Percentiles rank a stretch among this genome's conserved stretches.
These are phyloP conservation scores for Suhomyces bribrorum DNA, from an alignment of 1,139 yeast species.

Conservation along the genomic window DNA sequence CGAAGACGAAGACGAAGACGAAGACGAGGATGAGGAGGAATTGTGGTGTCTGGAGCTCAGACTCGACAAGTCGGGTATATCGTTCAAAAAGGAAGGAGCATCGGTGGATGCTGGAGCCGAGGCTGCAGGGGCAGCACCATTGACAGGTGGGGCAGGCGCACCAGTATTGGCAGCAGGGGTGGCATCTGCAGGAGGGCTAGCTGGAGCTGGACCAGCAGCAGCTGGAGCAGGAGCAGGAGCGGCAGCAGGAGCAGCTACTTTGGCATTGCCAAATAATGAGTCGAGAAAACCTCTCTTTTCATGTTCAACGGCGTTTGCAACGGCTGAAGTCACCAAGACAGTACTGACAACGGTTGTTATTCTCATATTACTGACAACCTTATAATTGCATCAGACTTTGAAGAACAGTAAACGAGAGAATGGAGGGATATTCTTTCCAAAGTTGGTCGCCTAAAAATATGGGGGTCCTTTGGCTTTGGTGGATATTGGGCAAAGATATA, in stretches of 20 bases:
- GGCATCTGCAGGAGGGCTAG: conserved; percentile 7
- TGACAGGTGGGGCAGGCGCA: conserved; percentile 8
- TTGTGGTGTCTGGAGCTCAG: conserved; percentile 14
- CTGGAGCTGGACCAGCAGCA: conserved; percentile 10
- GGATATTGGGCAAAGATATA: conserved; percentile 11
- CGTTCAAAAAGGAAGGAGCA: conserved; percentile 6
- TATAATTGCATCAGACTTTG: conserved; percentile 14
- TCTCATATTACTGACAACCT: conserved; percentile 18
- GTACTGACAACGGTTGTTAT: conserved; percentile 22
- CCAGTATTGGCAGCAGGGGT: conserved; percentile 10
- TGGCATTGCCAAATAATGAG: conserved; percentile 14
- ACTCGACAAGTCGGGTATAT: conserved; percentile 7
- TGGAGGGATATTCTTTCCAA: conserved; percentile 8
- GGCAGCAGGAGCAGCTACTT: conserved; percentile 13
- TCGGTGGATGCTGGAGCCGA: conserved; percentile 6
- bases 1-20: conserved; percentile 1
- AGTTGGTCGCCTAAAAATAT: conserved; percentile 3
- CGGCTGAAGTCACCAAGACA: conserved; percentile 22
- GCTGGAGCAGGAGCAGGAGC: conserved; percentile 15
- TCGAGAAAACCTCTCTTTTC: conserved; percentile 22
- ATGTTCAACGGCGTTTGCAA: conserved; percentile 18
- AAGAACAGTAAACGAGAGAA: conserved; percentile 15
- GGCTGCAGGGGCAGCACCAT: conserved; percentile 6
- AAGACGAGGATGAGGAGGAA: conserved; percentile 6
- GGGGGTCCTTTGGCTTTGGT: conserved; percentile 1